These are phyloP conservation scores for Yamadazyma jaroonii DNA, from an alignment of 1,139 yeast genomes.

Conservation along the genomic window DNA sequence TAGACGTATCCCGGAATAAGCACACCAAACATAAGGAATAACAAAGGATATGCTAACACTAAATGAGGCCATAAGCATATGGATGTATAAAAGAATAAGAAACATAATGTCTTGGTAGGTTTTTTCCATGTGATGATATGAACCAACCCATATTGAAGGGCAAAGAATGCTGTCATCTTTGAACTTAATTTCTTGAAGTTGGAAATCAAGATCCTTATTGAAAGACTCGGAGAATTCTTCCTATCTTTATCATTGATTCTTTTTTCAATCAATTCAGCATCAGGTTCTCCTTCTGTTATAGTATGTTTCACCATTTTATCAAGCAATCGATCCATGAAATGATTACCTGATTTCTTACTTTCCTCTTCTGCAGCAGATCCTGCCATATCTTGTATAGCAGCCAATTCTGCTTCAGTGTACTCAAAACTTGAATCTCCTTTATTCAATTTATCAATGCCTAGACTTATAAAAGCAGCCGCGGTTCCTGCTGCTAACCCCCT, in stretches of 20 bases:
- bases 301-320: conserved; percentile 42
- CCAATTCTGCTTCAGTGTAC: conserved; percentile 15
- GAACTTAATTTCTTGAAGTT: conserved; percentile 54
- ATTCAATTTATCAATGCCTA: conserved; percentile 43
- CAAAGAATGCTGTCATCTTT: conserved; percentile 52
- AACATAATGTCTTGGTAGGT: conserved; percentile 56
- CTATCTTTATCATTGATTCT: conserved; percentile 47
- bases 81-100: conserved; percentile 52
- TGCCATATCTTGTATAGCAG: conserved; percentile 16
- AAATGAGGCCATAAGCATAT: conserved; percentile 70
- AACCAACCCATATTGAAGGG: conserved; percentile 52
- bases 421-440: conserved; percentile 5
- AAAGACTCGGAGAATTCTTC: conserved; percentile 44
- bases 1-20: conserved; percentile 70
- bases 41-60: conserved; percentile 60
- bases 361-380: conserved; percentile 12
- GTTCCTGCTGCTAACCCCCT: conserved; percentile 56
- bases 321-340: conserved; percentile 57
- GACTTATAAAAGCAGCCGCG: conserved; percentile 54
- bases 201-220: conserved; percentile 45
- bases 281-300: conserved; percentile 36
- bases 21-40: conserved; percentile 53
- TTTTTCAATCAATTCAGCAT: conserved; percentile 40
- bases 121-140: conserved; percentile 61
- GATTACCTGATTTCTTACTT: conserved; percentile 16